phyloP scores from a whole-genome alignment of 2,329 filamentous ascomycete genomes.

The Truncatella angustata region DNA sequence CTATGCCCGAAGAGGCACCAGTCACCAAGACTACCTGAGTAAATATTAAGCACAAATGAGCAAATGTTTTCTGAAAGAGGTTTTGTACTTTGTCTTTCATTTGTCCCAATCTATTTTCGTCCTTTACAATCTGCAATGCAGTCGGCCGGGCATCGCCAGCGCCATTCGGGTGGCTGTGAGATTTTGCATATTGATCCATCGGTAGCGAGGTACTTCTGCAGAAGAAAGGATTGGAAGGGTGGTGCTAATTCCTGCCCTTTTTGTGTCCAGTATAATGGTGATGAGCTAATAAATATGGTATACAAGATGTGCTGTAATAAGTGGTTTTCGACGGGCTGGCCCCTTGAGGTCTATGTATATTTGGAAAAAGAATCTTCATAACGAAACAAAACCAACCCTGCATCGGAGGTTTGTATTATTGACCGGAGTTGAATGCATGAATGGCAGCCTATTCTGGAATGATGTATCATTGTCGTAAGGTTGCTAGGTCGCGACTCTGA shows the following conservation, averaged over 20 bases:
- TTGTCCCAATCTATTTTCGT: neutral
- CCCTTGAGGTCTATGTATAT: no score
- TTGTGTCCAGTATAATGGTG: rapidly evolving
- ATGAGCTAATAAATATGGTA: neutral
- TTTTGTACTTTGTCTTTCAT: conserved; percentile 4
- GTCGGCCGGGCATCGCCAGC: conserved; percentile 19
- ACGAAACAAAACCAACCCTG: neutral
- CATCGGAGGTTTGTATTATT: neutral
- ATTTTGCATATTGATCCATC: conserved; percentile 12
- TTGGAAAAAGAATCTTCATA: no score
- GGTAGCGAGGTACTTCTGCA: no score
- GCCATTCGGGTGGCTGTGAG: conserved; percentile 13
- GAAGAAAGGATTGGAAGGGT: no score
- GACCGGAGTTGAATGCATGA: no score
- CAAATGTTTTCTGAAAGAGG: neutral
- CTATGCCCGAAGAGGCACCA: conserved; percentile 15
- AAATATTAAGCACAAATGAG: neutral
- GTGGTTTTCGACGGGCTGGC: no score
- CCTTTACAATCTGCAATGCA: conserved; percentile 8
- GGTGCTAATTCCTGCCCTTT: no score
- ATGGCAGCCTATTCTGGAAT: no score
- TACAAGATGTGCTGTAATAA: no score
- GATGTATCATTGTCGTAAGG: no score
- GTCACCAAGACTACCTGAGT: conserved; percentile 16
- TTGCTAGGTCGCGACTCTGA: no score